phyloP scores from a whole-genome alignment of 208 protist species.

The Tritrichomonas musculus region DNA sequence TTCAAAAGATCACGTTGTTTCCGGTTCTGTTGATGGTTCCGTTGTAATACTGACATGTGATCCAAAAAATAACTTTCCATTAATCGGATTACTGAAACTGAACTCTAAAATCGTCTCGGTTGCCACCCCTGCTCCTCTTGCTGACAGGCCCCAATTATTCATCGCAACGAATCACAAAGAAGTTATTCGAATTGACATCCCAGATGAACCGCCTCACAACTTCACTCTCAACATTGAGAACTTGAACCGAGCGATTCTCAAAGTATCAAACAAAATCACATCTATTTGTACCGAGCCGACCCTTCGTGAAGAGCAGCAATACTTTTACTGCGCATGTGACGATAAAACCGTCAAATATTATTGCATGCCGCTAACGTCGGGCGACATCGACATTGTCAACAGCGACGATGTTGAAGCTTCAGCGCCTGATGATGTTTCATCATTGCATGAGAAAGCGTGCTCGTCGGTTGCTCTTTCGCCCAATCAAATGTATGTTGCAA shows the following conservation, averaged over 20 bases:
- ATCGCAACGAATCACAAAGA: constrained; percentile 20
- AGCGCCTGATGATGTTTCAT: background rate
- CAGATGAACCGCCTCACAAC: background rate
- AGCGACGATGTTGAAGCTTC: background rate
- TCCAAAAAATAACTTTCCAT: background rate
- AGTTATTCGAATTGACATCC: constrained; percentile 17
- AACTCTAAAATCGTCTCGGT: background rate
- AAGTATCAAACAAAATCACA: background rate
- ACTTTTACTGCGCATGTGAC: constrained; percentile 25
- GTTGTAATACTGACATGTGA: background rate
- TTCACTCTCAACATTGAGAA: background rate
- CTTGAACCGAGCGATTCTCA: background rate
- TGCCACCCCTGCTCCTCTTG: background rate
- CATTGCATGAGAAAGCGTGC: background rate
- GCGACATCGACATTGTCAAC: background rate
- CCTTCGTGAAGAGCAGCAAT: background rate
- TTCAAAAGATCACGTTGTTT: background rate
- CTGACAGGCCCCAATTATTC: background rate
- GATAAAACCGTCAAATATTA: constrained; percentile 30
- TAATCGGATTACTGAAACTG: background rate
- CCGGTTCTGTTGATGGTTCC: background rate
- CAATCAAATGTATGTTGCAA: background rate
- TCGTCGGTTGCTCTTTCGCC: background rate
- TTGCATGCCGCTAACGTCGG: background rate
- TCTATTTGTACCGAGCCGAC: background rate